Evolutionary conservation across 2,329 filamentous ascomycete species (phyloP).

Genomic region (Aureobasidium mangrovei): DNA sequence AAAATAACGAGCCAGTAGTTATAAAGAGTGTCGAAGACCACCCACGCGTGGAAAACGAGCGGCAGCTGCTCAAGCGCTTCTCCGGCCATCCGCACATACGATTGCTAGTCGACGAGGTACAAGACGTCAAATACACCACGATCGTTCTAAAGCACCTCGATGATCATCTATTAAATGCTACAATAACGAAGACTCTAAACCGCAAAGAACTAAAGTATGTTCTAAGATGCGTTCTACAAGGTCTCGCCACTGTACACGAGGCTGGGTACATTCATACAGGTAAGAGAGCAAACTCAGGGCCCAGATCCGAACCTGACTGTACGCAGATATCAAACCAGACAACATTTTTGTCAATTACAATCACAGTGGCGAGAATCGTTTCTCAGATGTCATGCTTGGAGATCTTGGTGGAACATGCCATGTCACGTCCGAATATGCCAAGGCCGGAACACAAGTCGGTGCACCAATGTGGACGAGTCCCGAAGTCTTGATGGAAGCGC

Average conservation of each 20-base stretch:
- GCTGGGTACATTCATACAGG: neutral
- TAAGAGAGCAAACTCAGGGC: neutral
- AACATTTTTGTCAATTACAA: neutral
- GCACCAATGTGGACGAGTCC: neutral
- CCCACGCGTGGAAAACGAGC: neutral
- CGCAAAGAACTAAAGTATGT: neutral
- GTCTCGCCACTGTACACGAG: neutral
- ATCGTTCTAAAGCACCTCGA: neutral
- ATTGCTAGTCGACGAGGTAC: neutral
- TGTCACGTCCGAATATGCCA: neutral
- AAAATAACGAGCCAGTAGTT: neutral
- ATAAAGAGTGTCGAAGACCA: neutral
- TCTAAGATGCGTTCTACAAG: neutral
- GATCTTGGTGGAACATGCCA: neutral
- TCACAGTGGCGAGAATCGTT: neutral
- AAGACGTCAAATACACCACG: neutral
- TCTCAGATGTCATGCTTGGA: neutral
- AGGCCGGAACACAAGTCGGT: neutral
- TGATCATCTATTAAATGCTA: neutral
- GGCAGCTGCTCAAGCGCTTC: neutral
- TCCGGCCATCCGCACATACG: neutral
- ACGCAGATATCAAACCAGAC: neutral
- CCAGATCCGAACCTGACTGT: neutral
- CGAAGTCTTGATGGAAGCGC: neutral
- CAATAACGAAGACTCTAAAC: neutral